phyloP scores from a whole-genome alignment of 2,329 filamentous ascomycete species.

The Anthostomella pinea region DNA sequence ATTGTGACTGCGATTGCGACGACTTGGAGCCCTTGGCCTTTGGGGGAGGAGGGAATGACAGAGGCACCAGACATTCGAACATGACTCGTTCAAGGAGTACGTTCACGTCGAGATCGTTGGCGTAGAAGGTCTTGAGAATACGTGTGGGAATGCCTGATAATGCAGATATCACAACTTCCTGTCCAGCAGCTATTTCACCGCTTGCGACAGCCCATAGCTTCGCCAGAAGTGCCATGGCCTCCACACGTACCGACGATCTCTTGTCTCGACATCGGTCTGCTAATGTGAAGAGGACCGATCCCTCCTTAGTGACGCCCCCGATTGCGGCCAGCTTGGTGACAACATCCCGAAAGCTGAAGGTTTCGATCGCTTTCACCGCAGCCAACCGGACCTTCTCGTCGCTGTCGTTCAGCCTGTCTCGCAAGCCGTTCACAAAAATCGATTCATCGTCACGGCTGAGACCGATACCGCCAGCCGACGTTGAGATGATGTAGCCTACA shows the following conservation, averaged over 20 bases:
- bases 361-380: slow-evolving; percentile 79
- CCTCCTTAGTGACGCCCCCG: slow-evolving; percentile 71
- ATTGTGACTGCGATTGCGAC: slow-evolving; percentile 50
- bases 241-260: slow-evolving; percentile 74
- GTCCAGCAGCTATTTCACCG: slow-evolving; percentile 79
- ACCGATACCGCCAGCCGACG: slow-evolving; percentile 85
- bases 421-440: slow-evolving; percentile 68
- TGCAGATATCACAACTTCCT: slow-evolving; percentile 71
- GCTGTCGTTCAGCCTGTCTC: slow-evolving; percentile 78
- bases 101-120: slow-evolving; percentile 84
- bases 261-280: slow-evolving; percentile 88
- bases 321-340: slow-evolving; percentile 75
- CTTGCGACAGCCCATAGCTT: slow-evolving; percentile 92
- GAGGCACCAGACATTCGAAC: slow-evolving; percentile 83
- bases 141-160: slow-evolving; percentile 78
- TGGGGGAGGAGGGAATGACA: slow-evolving; percentile 75
- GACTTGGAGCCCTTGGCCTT: slow-evolving; percentile 62
- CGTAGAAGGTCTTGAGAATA: slow-evolving; percentile 85
- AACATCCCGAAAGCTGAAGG: slow-evolving; percentile 77
- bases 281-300: slow-evolving; percentile 76
- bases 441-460: slow-evolving; percentile 80
- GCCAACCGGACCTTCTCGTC: slow-evolving; percentile 91
- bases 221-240: slow-evolving; percentile 80
- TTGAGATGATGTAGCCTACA: slow-evolving; percentile 82
- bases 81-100: slow-evolving; percentile 79